Evolutionary conservation across 805 yeast genomes (phyloP), one percentile per base, ranked within the genome.

Genomic region (Nakazawaea holstii): DNA sequence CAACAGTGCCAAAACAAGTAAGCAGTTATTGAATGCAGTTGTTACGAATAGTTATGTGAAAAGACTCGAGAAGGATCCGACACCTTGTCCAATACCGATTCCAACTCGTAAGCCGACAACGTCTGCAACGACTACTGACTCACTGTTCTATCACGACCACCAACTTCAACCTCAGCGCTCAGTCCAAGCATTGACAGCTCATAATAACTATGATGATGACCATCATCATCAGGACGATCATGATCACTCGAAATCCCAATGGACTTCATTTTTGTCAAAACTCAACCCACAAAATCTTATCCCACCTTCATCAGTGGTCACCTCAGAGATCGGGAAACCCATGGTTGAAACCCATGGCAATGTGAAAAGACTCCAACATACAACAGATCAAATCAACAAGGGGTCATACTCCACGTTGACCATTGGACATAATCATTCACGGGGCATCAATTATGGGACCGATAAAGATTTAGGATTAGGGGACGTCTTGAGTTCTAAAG

Each of bases 381-480:
- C 24, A 20, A 20, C 24, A 20, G 24, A 20, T 20, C 24, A 20
- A 20, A 5, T 20, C 24, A 8, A 8, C 4, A 65, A 61, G 45
- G 77, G 74, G 0, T 57, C 68, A 14, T 72, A 66, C 53, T 72
- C 79, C 4, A 63, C 67, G 6, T 52, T 74, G 46, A 65, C 62
- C 5, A 61, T 75, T 10, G 70, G 73, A 11, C 71, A 70, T 8
- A 72, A 74, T 46, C 69, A 69, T 33, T 64, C 70, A 4, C 61
- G 59, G 46, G 64, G 67, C 6, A 60, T 74, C 17, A 61, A 66
- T 20, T 79, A 76, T 53, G 80, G 80, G 0, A 64, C 64, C 20
- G 64, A 67, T 4, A 67, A 74, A 1, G 59, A 58, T 4, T 62
- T 69, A 49, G 62, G 63, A 44, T 61, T 56, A 35, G 70, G 71